Base-by-base conservation (phyloP, 768 basidiomycete genomes). In the Mycena sanguinolenta region DNA sequence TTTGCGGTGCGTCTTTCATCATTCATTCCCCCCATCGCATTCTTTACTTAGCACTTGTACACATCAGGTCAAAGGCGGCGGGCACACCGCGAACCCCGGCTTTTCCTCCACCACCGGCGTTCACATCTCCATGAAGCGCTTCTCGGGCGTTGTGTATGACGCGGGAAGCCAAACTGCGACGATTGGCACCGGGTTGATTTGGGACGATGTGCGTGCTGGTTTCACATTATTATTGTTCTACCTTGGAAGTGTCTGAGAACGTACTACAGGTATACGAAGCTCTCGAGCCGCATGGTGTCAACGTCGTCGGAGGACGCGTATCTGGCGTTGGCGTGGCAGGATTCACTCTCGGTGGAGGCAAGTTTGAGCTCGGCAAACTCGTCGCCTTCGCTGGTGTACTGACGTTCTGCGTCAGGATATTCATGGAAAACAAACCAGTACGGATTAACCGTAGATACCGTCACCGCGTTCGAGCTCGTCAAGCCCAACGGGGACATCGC, bases 1-100 rank as follows among this genome's bases (percentile, higher is more conserved):
- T 71, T 71, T 38, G 70, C 65, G 14, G 90, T 90, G 65, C 52
- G 79, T 72, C 12, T 34, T 4, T 4, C 32, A 10, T 10, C n/a
- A 89, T 64, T 53, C 77, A 69, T 36, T 16, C 49, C 53, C n/a
- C n/a, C n/a, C n/a, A n/a, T n/a, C n/a, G n/a, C n/a, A n/a, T n/a
- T n/a, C n/a, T n/a, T n/a, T n/a, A n/a, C n/a, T 36, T 13, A 28
- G 6, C 27, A 46, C 8, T 39, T 14, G 16, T 17, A 39, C 16
- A 7, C 14, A 7, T 27, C 6, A 89, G 57, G 60, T 71, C 53
- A 71, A 71, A 27, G 60, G 70, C 25, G 70, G 70, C 21, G 70
- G 70, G 1, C 70, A 71, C 52, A 58, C 70, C n/a, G 62, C 70
- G 5, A 71, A 71, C 44, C 10, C 14, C 23, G 70, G 70, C 0